Conservation (phyloP, 2,329 filamentous ascomycete species). For the Plectosphaerella sp. region DNA sequence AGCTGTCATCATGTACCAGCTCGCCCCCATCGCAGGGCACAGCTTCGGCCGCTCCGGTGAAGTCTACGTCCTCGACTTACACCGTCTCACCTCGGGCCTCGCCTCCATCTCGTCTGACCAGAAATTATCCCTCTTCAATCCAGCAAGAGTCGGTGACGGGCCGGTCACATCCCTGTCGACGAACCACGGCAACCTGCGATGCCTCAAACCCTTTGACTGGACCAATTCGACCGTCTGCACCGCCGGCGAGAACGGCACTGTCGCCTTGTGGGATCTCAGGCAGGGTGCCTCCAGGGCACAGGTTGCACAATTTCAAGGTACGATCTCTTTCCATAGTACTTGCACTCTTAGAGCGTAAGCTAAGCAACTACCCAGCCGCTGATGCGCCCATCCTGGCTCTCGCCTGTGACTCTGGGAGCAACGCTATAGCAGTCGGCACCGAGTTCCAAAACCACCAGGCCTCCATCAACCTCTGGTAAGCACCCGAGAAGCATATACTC, state of each 20-base stretch:
- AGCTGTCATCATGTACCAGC: constrained; percentile 32
- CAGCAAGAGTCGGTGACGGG: constrained; percentile 47
- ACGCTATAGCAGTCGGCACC: constrained; percentile 66
- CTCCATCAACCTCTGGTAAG: constrained; percentile 57
- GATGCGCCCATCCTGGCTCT: constrained; percentile 57
- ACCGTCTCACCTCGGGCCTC: constrained; percentile 45
- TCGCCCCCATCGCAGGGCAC: constrained; percentile 33
- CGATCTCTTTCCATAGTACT: constrained; percentile 11
- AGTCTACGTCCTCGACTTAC: constrained; percentile 56
- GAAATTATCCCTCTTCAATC: constrained; percentile 62
- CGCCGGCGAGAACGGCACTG: constrained; percentile 65
- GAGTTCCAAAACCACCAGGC: constrained; percentile 63
- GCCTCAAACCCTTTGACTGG: constrained; percentile 51
- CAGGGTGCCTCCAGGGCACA: constrained; percentile 30
- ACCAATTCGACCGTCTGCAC: constrained; percentile 56
- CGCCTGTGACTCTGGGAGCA: constrained; percentile 51
- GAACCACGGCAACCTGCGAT: constrained; percentile 59
- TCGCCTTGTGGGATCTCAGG: constrained; percentile 64
- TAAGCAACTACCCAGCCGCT: constrained; percentile 29
- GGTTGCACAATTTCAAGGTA: constrained; percentile 42
- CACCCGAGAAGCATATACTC: neutral
- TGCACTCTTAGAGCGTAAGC: neutral
- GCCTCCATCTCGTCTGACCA: constrained; percentile 68
- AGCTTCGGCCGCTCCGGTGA: constrained; percentile 31
- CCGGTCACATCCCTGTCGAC: constrained; percentile 43